Base-by-base conservation (phyloP, 495 filamentous ascomycete species). In the Penicillium bialowiezense region DNA sequence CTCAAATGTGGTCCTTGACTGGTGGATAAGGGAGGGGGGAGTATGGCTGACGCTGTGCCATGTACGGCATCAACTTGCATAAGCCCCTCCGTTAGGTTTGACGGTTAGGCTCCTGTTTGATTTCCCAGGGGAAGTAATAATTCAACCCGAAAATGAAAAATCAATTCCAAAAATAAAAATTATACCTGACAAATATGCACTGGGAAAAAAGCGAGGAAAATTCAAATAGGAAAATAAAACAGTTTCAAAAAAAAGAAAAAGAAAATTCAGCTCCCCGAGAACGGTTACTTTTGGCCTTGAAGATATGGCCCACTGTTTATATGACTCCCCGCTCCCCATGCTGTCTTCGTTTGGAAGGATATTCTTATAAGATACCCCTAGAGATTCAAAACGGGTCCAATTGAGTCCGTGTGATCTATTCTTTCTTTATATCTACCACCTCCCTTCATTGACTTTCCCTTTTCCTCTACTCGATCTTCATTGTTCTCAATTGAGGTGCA, bases 301-400 rank as follows among this genome's bases (percentile, higher is more conserved):
- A 62, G 52, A 58, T 54, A 64, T 66, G 66, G 64, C 57, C 65
- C 69, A 70, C 67, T 56, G 62, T 68, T 64, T 72, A 72, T 69
- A 70, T 64, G 62, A 65, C 56, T 67, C 67, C 67, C 69, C 66
- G 64, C 66, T 65, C 53, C 67, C 64, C 67, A 67, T 67, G 58
- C 60, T 50, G 46, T 61, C 46, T 32, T 52, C 46, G 52, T 64
- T 59, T 43, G 49, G 29, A 56, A 48, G 40, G 52, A 32, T 37
- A 54, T 54, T 56, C 36, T 54, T 54, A 59, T 59, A 56, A 55
- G 50, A 54, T 54, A 34, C 51, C 55, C 52, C 54, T 33, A 51
- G 39, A 60, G 51, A 43, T 54, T 54, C 48, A 18, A 40, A 40
- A 17, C 50, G 21, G 31, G 32, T 58, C 50, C 50, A 48, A 64